Conservation (phyloP, 441 rosid species). For the Adansonia madagascariensis region DNA sequence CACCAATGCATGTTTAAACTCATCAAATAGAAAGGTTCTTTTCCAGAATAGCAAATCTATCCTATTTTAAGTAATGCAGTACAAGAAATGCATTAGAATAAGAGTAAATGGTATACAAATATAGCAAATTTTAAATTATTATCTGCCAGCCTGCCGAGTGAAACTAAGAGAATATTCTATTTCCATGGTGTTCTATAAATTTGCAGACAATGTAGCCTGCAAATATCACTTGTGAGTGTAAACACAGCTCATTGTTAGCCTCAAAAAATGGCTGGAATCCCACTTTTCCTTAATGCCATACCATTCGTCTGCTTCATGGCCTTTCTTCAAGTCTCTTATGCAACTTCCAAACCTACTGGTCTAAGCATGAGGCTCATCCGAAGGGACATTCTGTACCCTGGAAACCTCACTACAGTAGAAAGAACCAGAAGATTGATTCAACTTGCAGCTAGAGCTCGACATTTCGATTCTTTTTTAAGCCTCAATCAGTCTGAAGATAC, state of each 20-base stretch:
- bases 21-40: too few species aligned
- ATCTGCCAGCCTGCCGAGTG: neutral
- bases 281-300: neutral
- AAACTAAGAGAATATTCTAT: neutral
- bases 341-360: neutral
- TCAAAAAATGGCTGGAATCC: neutral
- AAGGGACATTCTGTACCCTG: conserved; percentile 6
- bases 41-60: neutral
- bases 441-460: neutral
- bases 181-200: neutral
- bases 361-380: conserved; percentile 7
- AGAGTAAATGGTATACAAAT: neutral
- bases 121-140: neutral
- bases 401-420: conserved; percentile 11
- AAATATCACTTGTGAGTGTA: neutral
- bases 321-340: neutral
- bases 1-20: neutral
- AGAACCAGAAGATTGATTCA: neutral
- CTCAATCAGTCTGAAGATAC: neutral
- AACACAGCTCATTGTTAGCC: neutral
- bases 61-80: neutral
- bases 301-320: neutral
- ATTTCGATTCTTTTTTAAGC: neutral
- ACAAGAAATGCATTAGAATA: neutral
- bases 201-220: neutral